Conservation (phyloP, 148 eudicot genomes). For the Mesembryanthemum crystallinum region DNA sequence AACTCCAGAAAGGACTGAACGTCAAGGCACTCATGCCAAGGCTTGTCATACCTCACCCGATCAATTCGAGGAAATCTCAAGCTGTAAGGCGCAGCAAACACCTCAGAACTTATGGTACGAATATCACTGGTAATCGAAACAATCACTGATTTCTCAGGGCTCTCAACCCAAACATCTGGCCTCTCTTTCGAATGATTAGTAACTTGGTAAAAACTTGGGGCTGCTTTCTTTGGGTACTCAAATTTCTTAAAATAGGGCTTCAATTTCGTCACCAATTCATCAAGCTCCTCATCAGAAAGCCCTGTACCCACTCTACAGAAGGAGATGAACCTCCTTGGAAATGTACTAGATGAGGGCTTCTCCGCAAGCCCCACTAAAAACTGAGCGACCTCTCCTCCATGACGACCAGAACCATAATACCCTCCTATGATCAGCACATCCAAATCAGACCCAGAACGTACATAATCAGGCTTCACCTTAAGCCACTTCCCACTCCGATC, state of each 20-base stretch:
- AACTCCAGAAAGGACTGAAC: slow-evolving; percentile 77
- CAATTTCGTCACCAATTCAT: slow-evolving; percentile 72
- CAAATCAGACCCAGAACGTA: slow-evolving; percentile 80
- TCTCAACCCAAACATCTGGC: slow-evolving; percentile 98
- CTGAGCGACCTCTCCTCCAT: slow-evolving; percentile 93
- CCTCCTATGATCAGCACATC: slow-evolving; percentile 96
- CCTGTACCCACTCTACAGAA: slow-evolving; percentile 97
- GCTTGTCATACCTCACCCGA: slow-evolving; percentile 87
- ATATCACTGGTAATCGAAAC: slow-evolving; percentile 87
- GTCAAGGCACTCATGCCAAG: slow-evolving; percentile 97
- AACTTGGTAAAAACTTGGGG: slow-evolving; percentile 87
- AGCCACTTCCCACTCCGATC: slow-evolving; percentile 92
- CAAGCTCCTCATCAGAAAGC: slow-evolving; percentile 83
- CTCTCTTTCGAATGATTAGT: slow-evolving; percentile 91
- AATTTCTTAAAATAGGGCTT: slow-evolving; percentile 80
- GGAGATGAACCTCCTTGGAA: slow-evolving; percentile 80
- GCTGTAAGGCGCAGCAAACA: slow-evolving; percentile 84
- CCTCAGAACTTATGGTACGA: slow-evolving; percentile 81
- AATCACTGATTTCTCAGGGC: slow-evolving; percentile 90
- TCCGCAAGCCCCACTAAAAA: slow-evolving; percentile 94
- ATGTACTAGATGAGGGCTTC: slow-evolving; percentile 48
- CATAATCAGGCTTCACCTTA: slow-evolving; percentile 86
- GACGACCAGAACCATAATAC: slow-evolving; percentile 95
- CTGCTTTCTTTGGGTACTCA: slow-evolving; percentile 75
- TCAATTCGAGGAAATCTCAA: slow-evolving; percentile 95